Percentiles rank a stretch among this genome's conserved stretches.
These are phyloP conservation scores for Pseudogymnoascus sp. DNA, from an alignment of 2,329 filamentous ascomycete genomes.

Conservation along the genomic window DNA sequence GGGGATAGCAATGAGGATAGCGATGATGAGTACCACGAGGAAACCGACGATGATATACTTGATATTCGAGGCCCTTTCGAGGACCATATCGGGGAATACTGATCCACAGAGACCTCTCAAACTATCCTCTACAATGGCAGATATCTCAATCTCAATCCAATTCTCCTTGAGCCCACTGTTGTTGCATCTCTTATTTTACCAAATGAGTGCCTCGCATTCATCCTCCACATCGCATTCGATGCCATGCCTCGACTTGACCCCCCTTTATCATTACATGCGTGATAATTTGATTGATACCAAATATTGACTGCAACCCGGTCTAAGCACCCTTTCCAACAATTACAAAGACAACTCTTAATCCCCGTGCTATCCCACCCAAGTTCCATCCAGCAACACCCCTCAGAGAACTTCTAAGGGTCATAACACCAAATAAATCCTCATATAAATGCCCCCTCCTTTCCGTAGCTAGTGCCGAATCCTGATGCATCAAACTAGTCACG, in stretches of 20 bases:
- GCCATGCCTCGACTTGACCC: background rate
- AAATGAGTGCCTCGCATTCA: background rate
- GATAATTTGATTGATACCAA: background rate
- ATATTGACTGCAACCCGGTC: background rate
- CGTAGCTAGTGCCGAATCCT: background rate
- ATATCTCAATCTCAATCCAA: background rate
- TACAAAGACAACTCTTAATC: background rate
- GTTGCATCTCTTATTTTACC: background rate
- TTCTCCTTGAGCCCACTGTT: too few species aligned
- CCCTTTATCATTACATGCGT: background rate
- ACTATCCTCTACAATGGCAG: background rate
- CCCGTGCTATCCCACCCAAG: background rate
- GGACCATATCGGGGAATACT: background rate
- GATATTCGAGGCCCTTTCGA: background rate
- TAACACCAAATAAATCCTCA: background rate
- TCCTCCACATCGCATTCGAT: background rate
- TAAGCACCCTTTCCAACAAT: background rate
- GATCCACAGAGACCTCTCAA: background rate
- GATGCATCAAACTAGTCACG: too few species aligned
- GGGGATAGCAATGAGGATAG: slow-evolving; percentile 14
- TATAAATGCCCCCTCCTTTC: background rate
- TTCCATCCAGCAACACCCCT: background rate
- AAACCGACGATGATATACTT: slow-evolving; percentile 18
- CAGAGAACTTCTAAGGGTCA: background rate
- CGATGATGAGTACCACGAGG: slow-evolving; percentile 21